Evolutionary conservation across 192 early-diverging fungal genomes (phyloP), one percentile per base, ranked within the genome.

Genomic region (Phycomyces blakesleeanus): DNA sequence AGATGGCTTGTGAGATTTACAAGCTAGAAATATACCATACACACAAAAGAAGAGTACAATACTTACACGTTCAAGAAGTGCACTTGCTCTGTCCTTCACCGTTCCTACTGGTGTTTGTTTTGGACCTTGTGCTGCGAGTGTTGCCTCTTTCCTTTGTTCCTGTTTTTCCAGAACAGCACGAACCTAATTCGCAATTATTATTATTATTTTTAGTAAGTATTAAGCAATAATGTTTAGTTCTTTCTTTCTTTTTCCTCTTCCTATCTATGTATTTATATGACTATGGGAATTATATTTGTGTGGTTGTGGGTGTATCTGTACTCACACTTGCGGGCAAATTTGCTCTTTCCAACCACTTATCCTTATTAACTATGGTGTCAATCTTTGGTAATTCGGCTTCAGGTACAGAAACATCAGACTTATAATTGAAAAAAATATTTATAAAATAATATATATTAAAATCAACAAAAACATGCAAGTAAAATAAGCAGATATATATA

Each of bases 21-120:
- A n/a, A n/a, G n/a, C n/a, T n/a, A n/a, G n/a, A n/a, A n/a, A n/a
- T n/a, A n/a, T n/a, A n/a, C n/a, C n/a, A n/a, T n/a, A n/a, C n/a
- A n/a, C n/a, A n/a, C n/a, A n/a, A n/a, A n/a, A n/a, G n/a, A n/a
- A n/a, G n/a, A n/a, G n/a, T n/a, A n/a, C n/a, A n/a, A n/a, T n/a
- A 62, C 51, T 54, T 63, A 63, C 61, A 12, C 61, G 50, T 26
- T 49, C 61, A 38, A 34, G 51, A 42, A 63, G 61, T 26, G 61
- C 61, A 54, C 50, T 51, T n/a, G 51, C 34, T 26, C 61, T 27
- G 14, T 63, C 61, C 10, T 53, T 42, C 15, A 63, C 61, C 38
- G 51, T 41, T 40, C 61, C 61, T 40, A 24, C 39, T 12, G 37
- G 51, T 0, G 37, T 42, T 15, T 34, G 51, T 16, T 63, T 63